A percentile compares a stretch with the other conserved stretches of the same genome.
Evolutionary conservation across 441 rosid genomes (phyloP).

Genomic region (Iberis amara): DNA sequence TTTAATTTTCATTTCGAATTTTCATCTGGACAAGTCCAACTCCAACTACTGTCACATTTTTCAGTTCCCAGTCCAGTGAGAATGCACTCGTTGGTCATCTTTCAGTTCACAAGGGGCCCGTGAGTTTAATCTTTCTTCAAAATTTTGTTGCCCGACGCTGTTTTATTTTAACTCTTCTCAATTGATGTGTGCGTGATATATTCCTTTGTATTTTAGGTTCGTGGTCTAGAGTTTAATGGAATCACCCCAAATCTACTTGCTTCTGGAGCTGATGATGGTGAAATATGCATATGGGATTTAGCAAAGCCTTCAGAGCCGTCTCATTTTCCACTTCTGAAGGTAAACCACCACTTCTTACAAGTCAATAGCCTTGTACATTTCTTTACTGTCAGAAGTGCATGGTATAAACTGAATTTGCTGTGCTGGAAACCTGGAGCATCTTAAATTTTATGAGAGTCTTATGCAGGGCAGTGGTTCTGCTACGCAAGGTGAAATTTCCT

Average conservation of each 20-base stretch:
- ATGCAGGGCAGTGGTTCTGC: slow-evolving; percentile 90
- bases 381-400: slow-evolving; percentile 9
- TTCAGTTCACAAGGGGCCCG: slow-evolving; percentile 87
- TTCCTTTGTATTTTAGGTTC: slow-evolving; percentile 54
- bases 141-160: slow-evolving; percentile 3
- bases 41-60: slow-evolving; percentile 22
- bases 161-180: slow-evolving; percentile 6
- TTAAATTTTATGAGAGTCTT: slow-evolving; percentile 21
- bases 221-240: slow-evolving; percentile 89
- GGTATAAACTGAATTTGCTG: neutral
- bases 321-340: slow-evolving; percentile 86
- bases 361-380: neutral
- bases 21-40: slow-evolving; percentile 16
- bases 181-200: slow-evolving; percentile 15
- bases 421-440: slow-evolving; percentile 14
- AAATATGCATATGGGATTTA: slow-evolving; percentile 95
- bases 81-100: slow-evolving; percentile 66
- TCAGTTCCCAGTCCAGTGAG: slow-evolving; percentile 60
- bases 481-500: slow-evolving; percentile 94
- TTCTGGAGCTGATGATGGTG: slow-evolving; percentile 98
- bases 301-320: slow-evolving; percentile 70
- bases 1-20: neutral
- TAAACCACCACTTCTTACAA: slow-evolving; percentile 23
- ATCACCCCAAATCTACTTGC: slow-evolving; percentile 79
- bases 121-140: slow-evolving; percentile 33